Conservation (phyloP, 1,284 basidiomycete genomes). For the Spongispora temasekensis region DNA sequence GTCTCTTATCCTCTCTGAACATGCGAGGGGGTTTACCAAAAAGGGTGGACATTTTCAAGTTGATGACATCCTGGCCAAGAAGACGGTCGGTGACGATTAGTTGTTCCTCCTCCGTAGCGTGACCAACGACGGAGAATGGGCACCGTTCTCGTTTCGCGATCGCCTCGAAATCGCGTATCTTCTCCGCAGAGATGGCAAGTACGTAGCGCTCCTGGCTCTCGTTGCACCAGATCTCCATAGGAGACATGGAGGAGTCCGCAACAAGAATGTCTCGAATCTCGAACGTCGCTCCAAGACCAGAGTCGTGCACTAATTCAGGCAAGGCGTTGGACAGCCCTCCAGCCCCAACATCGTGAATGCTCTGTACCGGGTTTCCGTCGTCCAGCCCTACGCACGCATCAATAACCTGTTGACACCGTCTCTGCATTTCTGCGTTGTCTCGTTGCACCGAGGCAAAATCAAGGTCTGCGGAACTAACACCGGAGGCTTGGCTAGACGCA, state of each 20-base stretch:
- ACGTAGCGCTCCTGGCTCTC: slow-evolving; percentile 99
- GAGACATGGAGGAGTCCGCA: slow-evolving; percentile 93
- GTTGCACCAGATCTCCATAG: slow-evolving; percentile 99
- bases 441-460: slow-evolving; percentile 98
- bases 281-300: slow-evolving; percentile 87
- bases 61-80: slow-evolving; percentile 79
- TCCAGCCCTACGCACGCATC: slow-evolving; percentile 81
- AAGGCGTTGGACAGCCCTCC: slow-evolving; percentile 97
- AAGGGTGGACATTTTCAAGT: slow-evolving; percentile 91
- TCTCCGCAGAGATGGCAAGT: slow-evolving; percentile 75
- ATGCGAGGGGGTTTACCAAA: slow-evolving; percentile 98
- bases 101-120: slow-evolving; percentile 79
- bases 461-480: slow-evolving; percentile 85
- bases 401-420: slow-evolving; percentile 96
- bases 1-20: slow-evolving; percentile 71
- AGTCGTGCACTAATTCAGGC: slow-evolving; percentile 96
- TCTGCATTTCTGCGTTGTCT: slow-evolving; percentile 98
- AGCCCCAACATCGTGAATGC: slow-evolving; percentile 98
- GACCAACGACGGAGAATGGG: slow-evolving; percentile 90
- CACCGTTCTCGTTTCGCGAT: slow-evolving; percentile 91
- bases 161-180: slow-evolving; percentile 62
- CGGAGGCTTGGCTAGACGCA: slow-evolving; percentile 90
- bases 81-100: slow-evolving; percentile 91
- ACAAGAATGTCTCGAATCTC: slow-evolving; percentile 94
- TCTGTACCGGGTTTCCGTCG: slow-evolving; percentile 83